Evolutionary conservation across 2,329 filamentous ascomycete species (phyloP).

Genomic region (Geosmithia putterillii): DNA sequence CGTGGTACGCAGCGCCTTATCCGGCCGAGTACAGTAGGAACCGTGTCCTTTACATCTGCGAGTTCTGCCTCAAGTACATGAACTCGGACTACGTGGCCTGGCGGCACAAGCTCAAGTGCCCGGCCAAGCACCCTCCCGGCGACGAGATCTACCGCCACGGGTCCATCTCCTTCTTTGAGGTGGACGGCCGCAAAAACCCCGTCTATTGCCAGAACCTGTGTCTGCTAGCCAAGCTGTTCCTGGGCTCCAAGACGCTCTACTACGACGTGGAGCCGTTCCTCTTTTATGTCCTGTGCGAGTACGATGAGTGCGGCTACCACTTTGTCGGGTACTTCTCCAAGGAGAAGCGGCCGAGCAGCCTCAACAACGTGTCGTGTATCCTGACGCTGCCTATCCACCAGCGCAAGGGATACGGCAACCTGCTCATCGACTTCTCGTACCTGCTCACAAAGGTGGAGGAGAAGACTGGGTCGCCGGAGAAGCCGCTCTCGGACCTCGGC

Average conservation of each 20-base stretch:
- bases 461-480: constrained; percentile 92
- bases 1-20: constrained; percentile 97
- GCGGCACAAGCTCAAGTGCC: constrained; percentile 94
- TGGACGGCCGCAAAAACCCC: constrained; percentile 91
- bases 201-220: constrained; percentile 99
- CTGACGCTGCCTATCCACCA: constrained; percentile 92
- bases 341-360: constrained; percentile 86
- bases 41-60: constrained; percentile 94
- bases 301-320: constrained; percentile 82
- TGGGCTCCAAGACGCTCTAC: constrained; percentile 97
- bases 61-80: constrained; percentile 99
- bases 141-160: constrained; percentile 94
- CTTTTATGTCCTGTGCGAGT: constrained; percentile 95
- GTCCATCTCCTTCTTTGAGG: constrained; percentile 90
- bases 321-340: constrained; percentile 99
- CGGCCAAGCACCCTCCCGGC: constrained; percentile 89
- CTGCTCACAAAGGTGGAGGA: constrained; percentile 84
- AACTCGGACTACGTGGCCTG: constrained; percentile 97
- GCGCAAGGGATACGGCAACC: constrained; percentile 90
- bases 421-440: constrained; percentile 97
- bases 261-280: constrained; percentile 96
- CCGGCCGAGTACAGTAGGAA: constrained; percentile 98
- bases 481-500: constrained; percentile 95
- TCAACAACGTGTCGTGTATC: constrained; percentile 97
- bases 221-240: constrained; percentile 86